These are phyloP conservation scores for Trichoderma asperellum DNA, from an alignment of 2,329 filamentous ascomycete genomes.

Conservation along the genomic window DNA sequence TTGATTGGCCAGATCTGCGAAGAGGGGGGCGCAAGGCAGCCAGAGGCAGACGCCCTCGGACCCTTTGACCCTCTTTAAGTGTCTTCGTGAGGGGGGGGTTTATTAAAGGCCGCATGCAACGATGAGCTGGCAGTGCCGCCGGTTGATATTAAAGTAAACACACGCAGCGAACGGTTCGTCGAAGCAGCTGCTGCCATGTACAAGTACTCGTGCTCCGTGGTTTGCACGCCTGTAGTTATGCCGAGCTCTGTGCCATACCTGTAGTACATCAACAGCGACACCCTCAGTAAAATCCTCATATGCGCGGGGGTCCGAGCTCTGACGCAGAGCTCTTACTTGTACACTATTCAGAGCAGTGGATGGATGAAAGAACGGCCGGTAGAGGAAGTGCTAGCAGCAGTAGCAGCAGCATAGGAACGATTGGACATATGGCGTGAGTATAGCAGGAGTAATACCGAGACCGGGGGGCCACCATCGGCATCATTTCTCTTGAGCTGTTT, in stretches of 20 bases:
- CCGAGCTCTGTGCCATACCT: constrained; percentile 11
- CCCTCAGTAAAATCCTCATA: constrained; percentile 14
- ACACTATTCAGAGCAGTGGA: constrained; percentile 2
- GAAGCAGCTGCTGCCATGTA: constrained; percentile 6
- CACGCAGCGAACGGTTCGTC: constrained; percentile 25
- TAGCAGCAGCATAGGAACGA: not conserved
- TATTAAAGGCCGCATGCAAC: constrained; percentile 65
- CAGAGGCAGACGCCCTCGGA: constrained; percentile 28
- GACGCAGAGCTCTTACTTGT: constrained; percentile 7
- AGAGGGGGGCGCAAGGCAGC: constrained; percentile 25
- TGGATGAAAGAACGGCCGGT: constrained; percentile 19
- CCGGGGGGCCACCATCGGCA: constrained; percentile 19
- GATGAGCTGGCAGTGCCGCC: constrained; percentile 75
- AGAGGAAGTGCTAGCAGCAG: constrained; percentile 23
- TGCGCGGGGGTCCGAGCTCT: constrained; percentile 15
- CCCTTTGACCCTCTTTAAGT: constrained; percentile 27
- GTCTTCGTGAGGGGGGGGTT: constrained; percentile 16
- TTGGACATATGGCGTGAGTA: not conserved
- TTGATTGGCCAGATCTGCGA: constrained; percentile 27
- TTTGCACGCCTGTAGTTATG: constrained; percentile 8
- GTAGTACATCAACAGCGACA: constrained; percentile 10
- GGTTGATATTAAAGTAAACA: constrained; percentile 43
- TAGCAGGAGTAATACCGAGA: constrained; percentile 25
- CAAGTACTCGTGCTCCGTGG: constrained; percentile 15
- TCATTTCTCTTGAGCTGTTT: constrained; percentile 4